phyloP scores from a whole-genome alignment of 2,329 filamentous ascomycete genomes.

The Metarhizium guizhouense region DNA sequence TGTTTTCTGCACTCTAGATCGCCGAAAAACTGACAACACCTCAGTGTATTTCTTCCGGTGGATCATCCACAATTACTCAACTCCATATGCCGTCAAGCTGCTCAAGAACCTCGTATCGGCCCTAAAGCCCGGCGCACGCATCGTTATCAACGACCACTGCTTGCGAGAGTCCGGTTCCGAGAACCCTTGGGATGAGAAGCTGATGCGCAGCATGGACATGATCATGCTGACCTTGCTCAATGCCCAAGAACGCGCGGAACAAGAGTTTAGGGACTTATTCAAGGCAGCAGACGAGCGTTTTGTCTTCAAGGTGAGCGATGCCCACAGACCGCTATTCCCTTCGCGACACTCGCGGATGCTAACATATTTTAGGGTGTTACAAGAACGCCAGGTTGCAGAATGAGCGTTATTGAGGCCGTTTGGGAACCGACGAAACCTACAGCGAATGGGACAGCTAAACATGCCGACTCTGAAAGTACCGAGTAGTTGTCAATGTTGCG shows the following conservation, averaged over 20 bases:
- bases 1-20: background rate
- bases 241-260: conserved; percentile 38
- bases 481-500: background rate
- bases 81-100: conserved; percentile 40
- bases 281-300: conserved; percentile 31
- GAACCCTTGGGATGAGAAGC: conserved; percentile 35
- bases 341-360: background rate
- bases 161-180: conserved; percentile 29
- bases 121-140: conserved; percentile 42
- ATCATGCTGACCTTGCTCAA: conserved; percentile 44
- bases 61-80: conserved; percentile 55
- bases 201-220: conserved; percentile 41
- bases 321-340: background rate
- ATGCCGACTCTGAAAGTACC: background rate
- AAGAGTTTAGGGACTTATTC: conserved; percentile 38
- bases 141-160: conserved; percentile 39
- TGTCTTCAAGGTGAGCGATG: conserved; percentile 27
- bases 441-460: background rate
- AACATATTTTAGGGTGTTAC: conserved; percentile 25
- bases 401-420: conserved; percentile 40
- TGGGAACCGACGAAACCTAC: conserved; percentile 24
- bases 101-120: conserved; percentile 42
- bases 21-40: background rate
- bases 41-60: conserved; percentile 48
- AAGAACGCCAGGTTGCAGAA: conserved; percentile 31